Base-by-base conservation (phyloP, 2,329 filamentous ascomycete genomes). In the Scedosporium dehoogii region DNA sequence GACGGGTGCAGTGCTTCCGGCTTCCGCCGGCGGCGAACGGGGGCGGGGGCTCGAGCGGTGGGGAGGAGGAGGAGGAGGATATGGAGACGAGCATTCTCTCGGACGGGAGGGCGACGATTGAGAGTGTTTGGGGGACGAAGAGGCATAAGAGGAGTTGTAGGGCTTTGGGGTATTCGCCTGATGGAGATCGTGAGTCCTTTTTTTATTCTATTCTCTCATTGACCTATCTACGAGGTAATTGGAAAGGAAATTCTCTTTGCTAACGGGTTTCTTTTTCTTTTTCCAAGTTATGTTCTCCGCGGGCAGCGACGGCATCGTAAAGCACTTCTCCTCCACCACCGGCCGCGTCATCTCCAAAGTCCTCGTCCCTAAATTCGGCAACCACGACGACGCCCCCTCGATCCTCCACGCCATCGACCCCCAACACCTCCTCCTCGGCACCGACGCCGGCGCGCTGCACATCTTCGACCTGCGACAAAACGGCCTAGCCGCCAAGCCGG, bases 61-160 rank as follows among this genome's bases (percentile, higher is more conserved):
- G 75, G 18, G 81, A 82, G 56, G 81, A 83, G 29, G 81, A 83
- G 29, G 81, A 84, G 48, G 73, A 65, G 3, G 80, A 80, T 62
- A 77, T 72, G 41, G 78, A 82, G 62, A 74, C 75, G 56, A 84
- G 78, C 66, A 74, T 80, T 2, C 62, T 81, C 23, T 83, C 79
- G 21, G 77, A 81, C 68, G 91, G 91, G 10, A 88, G 83, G 65
- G 89, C 87, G 53, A 85, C 87, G 62, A 89, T 97, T 65, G 89
- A 92, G 68, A 91, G 88, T 0, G 78, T 87, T 64, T 99, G 94
- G 94, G 84, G 85, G 69, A 97, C 94, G 4, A 82, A 87, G 67
- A 83, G 94, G 65, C 94, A 99, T 77, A 96, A 96, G 79, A 93
- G 92, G 12, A 97, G 92, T 80, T 97, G 93, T 72, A 84, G 94